A percentile compares a stretch with the other conserved stretches of the same genome.
Evolutionary conservation across 1,139 yeast species (phyloP).

Genomic region (Yamadazyma pseudoaaseri): DNA sequence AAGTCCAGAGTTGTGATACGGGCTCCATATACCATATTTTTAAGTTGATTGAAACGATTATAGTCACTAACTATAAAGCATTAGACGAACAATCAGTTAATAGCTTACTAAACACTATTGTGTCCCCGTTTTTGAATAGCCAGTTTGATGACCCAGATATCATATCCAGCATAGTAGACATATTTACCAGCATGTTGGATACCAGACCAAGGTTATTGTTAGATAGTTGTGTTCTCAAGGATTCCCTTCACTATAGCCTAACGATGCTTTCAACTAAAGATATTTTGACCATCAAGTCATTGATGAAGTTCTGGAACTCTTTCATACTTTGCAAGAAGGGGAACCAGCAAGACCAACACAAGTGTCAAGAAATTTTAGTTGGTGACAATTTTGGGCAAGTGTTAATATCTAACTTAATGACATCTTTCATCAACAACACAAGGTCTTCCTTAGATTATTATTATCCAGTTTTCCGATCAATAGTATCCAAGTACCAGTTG

Average conservation of each 20-base stretch:
- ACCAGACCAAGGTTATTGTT: conserved; percentile 36
- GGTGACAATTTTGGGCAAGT: conserved; percentile 37
- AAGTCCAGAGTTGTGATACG: conserved; percentile 27
- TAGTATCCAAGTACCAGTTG: conserved; percentile 54
- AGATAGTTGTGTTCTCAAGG: conserved; percentile 28
- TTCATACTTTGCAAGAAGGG: conserved; percentile 56
- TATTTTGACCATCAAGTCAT: conserved; percentile 61
- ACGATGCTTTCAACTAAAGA: conserved; percentile 55
- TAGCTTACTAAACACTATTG: conserved; percentile 25
- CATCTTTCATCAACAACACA: conserved; percentile 44
- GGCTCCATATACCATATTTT: conserved; percentile 40
- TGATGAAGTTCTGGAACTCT: conserved; percentile 64
- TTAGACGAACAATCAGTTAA: conserved; percentile 29
- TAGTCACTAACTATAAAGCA: conserved; percentile 30
- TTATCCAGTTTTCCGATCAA: conserved; percentile 51
- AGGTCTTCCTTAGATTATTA: conserved; percentile 63
- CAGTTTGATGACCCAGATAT: conserved; percentile 47
- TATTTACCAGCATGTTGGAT: conserved; percentile 47
- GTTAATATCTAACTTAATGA: conserved; percentile 30
- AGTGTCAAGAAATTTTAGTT: conserved; percentile 30
- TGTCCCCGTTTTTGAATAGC: conserved; percentile 17
- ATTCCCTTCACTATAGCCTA: conserved; percentile 42
- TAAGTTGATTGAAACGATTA: conserved; percentile 39
- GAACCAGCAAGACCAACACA: conserved; percentile 43
- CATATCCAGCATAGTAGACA: conserved; percentile 42